Evolutionary conservation across 805 yeast genomes (phyloP).

Genomic region (Monosporozyma aerobia): DNA sequence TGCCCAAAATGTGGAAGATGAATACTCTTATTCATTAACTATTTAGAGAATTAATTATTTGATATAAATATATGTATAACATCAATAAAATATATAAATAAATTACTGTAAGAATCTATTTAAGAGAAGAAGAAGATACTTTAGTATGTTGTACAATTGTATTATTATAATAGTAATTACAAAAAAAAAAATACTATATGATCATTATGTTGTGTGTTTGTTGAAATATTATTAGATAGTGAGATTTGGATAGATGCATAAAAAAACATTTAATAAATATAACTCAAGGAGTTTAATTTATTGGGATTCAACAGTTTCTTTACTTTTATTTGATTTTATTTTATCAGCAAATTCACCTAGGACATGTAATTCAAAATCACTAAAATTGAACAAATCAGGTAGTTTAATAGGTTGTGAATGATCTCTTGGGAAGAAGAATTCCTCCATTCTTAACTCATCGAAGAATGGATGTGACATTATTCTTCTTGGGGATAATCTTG

Average conservation of each 20-base stretch:
- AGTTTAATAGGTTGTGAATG: constrained; percentile 34
- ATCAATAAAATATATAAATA: background rate
- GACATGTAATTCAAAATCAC: constrained; percentile 54
- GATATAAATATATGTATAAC: background rate
- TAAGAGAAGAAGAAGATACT: background rate
- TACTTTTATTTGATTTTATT: constrained; percentile 12
- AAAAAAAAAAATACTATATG: background rate
- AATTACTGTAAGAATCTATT: too few relatives aligned
- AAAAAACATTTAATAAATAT: background rate
- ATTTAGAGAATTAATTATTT: constrained; percentile 31
- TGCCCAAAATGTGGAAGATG: constrained; percentile 93
- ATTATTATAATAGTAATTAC: background rate
- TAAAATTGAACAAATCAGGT: constrained; percentile 56
- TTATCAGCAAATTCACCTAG: constrained; percentile 16
- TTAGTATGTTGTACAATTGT: background rate
- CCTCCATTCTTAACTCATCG: constrained; percentile 63
- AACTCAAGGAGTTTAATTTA: background rate
- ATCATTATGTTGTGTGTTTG: background rate
- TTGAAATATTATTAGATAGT: background rate
- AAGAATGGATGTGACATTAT: constrained; percentile 85
- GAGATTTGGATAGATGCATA: background rate
- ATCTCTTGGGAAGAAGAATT: constrained; percentile 48
- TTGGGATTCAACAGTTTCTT: background rate
- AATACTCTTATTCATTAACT: constrained; percentile 85
- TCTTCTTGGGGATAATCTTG: constrained; percentile 69